Percentiles rank a stretch among this genome's conserved stretches.
Conservation (phyloP, 2,329 filamentous ascomycete species). For the Sordariomycetes sp. region DNA sequence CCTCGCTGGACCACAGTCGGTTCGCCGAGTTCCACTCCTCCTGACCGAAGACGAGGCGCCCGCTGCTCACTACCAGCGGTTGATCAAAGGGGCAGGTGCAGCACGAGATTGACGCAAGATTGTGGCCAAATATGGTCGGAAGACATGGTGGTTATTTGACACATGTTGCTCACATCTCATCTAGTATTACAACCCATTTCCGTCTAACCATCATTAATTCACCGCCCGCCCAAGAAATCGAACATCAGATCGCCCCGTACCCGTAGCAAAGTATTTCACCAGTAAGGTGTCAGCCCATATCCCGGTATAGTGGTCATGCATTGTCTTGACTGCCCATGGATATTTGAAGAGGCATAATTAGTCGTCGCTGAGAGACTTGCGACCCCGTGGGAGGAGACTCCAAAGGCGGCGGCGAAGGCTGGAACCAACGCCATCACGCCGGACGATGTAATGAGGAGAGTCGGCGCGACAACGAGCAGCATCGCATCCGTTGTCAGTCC, state of each 20-base stretch:
- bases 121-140: too few species aligned
- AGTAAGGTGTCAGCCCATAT: not conserved
- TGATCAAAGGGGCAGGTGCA: too few species aligned
- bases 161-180: conserved; percentile 9
- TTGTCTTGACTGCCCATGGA: not conserved
- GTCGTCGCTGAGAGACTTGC: not conserved
- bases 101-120: too few species aligned
- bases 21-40: too few species aligned
- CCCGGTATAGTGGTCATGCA: not conserved
- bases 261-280: conserved; percentile 7
- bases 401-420: conserved; percentile 22
- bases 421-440: conserved; percentile 20
- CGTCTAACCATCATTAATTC: conserved; percentile 19
- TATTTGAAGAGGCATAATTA: not conserved
- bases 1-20: too few species aligned
- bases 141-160: too few species aligned
- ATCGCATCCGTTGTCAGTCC: conserved; percentile 30
- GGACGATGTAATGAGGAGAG: conserved; percentile 14
- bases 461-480: conserved; percentile 24
- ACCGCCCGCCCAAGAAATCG: conserved; percentile 24
- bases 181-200: conserved; percentile 19
- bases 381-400: conserved; percentile 8
- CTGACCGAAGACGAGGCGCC: too few species aligned
- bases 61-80: too few species aligned
- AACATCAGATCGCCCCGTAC: conserved; percentile 17